Evolutionary conservation across 129 eudicot species (phyloP), one percentile per base, ranked within the genome.

Genomic region (Glebionis coronaria): DNA sequence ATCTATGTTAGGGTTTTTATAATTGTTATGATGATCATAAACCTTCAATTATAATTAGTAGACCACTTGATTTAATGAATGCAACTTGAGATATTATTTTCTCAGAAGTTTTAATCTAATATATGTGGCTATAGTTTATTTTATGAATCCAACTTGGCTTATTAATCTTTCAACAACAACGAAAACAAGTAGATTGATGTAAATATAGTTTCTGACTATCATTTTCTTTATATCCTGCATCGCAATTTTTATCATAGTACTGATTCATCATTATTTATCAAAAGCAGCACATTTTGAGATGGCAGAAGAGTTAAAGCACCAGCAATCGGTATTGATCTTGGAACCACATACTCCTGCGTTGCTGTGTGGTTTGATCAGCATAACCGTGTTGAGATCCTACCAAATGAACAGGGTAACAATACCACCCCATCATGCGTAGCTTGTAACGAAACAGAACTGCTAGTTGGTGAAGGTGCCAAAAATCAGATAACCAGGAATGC

Each of bases 371-470:
- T 35, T 10, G 31, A 40, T 15, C 6, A 40, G n/a, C 51, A 62
- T 16, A 38, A 62, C 52, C 51, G 52, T 10, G 52, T 62, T 62
- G 51, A 62, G 52, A 62, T 62, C 29, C 11, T 62, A 38, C 67
- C 67, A 16, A 62, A 62, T 40, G 51, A 62, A 62, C 51, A 42
- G 25, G 67, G 67, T 62, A 62, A 62, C 51, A 62, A 9, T 8
- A 40, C 5, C 5, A 62, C 67, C 29, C 67, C 67, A 62, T n/a
- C 67, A 4, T 62, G 52, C n/a, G 9, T 40, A 12, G 67, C 67
- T 38, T 21, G 6, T 23, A 12, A 21, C 38, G 38, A 12, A 23
- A 23, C 61, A 56, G 61, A 56, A 20, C 5, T 56, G 8, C 12
- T 56, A 12, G 61, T 56, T 1, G 61, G 61, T 23, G 38, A 56